Evolutionary conservation across 176 grass and related monocot genomes (phyloP).

Genomic region (Carex pumila): DNA sequence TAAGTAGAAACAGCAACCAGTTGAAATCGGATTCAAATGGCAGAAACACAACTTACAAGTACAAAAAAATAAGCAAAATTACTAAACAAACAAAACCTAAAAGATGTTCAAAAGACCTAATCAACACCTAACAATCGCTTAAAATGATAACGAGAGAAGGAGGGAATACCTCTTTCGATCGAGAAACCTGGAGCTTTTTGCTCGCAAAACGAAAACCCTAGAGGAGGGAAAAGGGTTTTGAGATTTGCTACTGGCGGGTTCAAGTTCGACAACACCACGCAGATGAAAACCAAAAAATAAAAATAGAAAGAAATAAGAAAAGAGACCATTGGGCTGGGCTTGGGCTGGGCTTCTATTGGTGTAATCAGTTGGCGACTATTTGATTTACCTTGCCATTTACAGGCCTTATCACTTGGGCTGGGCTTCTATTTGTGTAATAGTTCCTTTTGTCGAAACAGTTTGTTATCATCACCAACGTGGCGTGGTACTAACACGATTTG

Average conservation of each 20-base stretch:
- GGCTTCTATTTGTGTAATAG: no score
- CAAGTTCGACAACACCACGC: neutral
- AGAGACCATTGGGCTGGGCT: neutral
- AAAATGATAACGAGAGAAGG: neutral
- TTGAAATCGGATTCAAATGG: neutral
- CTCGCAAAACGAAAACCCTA: conserved; percentile 7
- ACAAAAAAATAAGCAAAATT: neutral
- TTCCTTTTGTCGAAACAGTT: no score
- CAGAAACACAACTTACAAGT: neutral
- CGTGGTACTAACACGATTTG: no score
- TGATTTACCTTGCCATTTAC: neutral
- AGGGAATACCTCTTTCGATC: neutral
- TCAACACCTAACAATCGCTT: neutral
- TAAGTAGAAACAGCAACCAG: neutral
- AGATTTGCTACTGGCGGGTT: neutral
- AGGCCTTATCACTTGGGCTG: neutral
- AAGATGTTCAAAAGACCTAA: neutral
- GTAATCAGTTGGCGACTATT: neutral
- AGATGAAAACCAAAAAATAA: neutral
- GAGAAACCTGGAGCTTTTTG: neutral
- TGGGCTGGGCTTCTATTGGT: neutral
- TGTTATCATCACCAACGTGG: no score
- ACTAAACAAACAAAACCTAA: neutral
- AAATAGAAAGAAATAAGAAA: neutral
- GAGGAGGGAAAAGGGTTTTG: neutral